phyloP scores from a whole-genome alignment of 768 basidiomycete species.

The Leccinum obscurum region DNA sequence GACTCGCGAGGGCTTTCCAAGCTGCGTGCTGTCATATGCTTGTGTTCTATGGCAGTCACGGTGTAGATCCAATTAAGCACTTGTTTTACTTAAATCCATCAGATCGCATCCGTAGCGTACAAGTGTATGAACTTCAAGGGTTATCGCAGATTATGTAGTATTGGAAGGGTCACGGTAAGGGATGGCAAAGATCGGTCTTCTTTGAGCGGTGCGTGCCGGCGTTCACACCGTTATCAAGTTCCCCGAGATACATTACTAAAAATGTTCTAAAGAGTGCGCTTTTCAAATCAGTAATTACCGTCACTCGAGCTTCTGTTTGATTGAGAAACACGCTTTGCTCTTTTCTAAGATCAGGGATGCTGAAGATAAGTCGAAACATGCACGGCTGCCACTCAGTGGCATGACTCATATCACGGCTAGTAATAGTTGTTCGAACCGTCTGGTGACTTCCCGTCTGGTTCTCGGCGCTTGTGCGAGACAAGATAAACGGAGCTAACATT shows the following conservation, averaged over 20 bases:
- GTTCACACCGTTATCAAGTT: neutral
- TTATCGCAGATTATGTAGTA: neutral
- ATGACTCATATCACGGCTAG: neutral
- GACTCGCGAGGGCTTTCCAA: neutral
- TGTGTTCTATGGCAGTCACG: neutral
- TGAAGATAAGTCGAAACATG: neutral
- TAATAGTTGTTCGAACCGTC: neutral
- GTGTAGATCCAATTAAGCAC: neutral
- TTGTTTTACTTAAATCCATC: neutral
- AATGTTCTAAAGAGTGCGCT: neutral
- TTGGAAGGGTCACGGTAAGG: neutral
- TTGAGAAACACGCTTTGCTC: neutral
- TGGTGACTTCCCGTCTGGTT: neutral
- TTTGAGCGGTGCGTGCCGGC: neutral
- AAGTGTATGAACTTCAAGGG: neutral
- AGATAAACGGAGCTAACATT: neutral
- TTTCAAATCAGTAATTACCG: neutral
- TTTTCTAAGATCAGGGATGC: neutral
- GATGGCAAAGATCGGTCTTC: neutral
- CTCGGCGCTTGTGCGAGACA: neutral
- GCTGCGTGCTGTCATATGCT: neutral
- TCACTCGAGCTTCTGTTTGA: neutral
- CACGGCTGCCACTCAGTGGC: neutral
- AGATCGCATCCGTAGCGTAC: neutral
- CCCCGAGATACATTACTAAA: neutral